Evolutionary conservation across 257 asterid genomes (phyloP), one percentile per base, ranked within the genome.

Genomic region (Nicotiana noctiflora): DNA sequence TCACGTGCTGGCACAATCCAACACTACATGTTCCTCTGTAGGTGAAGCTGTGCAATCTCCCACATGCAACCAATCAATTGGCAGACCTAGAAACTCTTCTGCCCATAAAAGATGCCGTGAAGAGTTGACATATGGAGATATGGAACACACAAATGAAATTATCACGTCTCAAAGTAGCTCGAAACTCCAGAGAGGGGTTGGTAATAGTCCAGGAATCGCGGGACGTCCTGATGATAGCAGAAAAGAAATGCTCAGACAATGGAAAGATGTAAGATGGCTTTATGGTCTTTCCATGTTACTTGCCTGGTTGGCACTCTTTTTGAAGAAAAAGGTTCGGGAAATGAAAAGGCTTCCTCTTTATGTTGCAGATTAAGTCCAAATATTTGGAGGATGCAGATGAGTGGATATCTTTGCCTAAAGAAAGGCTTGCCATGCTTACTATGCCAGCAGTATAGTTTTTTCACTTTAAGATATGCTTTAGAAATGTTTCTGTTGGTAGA

Each of bases 331-430:
- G 68, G 15, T 37, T 56, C 18, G 19, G 15, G 37, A 79, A 62
- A 40, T 79, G 82, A 79, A 79, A 29, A 27, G 23, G 37, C 62
- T 79, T 85, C 75, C 84, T 64, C 86, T 86, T 72, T 82, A 59
- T 82, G 85, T 86, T 86, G 89, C 99, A 95, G 98, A 84, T 88
- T 34, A 84, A 84, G 86, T 87, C 88, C 29, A 91, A 89, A 83
- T 86, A 86, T 89, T 81, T 84, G 4, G 84, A 89, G 89, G 96
- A 88, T 77, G 82, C 87, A 77, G 89, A 91, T 84, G 80, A 57
- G 31, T 81, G 90, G 86, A 78, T 89, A 75, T 81, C 84, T 83
- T 89, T 76, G 80, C 81, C 88, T 37, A 82, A 81, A 86, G 81
- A 81, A 78, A 82, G 79, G 75, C 90, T 90, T 62, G 80, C 79